Evolutionary conservation across 2,329 filamentous ascomycete species (phyloP).

Genomic region (Diaporthe sp.): DNA sequence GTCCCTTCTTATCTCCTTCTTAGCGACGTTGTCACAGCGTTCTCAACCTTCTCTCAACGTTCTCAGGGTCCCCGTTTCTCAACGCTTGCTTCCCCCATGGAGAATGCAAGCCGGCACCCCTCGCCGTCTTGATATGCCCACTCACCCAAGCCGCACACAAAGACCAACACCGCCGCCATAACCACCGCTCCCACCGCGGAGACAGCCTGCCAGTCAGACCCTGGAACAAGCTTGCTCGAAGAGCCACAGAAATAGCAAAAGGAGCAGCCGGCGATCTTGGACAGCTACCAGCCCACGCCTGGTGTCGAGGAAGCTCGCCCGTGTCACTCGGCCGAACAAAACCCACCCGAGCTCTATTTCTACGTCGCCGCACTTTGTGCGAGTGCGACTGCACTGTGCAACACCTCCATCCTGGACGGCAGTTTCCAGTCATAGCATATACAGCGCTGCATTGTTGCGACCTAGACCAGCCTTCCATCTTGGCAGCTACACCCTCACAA

Average conservation of each 20-base stretch:
- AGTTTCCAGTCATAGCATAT: constrained; percentile 14
- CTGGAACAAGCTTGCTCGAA: background rate
- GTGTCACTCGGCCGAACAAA: constrained; percentile 27
- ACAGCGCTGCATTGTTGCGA: constrained; percentile 4
- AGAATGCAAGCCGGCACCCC: constrained; percentile 22
- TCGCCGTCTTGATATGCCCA: constrained; percentile 31
- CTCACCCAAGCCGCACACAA: background rate
- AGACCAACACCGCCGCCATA: background rate
- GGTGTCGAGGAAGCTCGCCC: background rate
- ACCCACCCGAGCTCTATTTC: constrained; percentile 23
- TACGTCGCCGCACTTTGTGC: constrained; percentile 16
- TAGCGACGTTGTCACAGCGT: constrained; percentile 6
- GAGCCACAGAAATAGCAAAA: background rate
- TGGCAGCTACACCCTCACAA: background rate
- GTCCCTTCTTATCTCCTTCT: constrained; percentile 2
- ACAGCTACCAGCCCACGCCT: background rate
- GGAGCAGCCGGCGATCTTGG: background rate
- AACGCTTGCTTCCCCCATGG: constrained; percentile 12
- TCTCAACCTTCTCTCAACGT: constrained; percentile 28
- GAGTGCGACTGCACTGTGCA: constrained; percentile 19
- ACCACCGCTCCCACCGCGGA: background rate
- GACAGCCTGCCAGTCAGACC: background rate
- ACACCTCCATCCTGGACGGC: constrained; percentile 3
- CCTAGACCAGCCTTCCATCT: constrained; percentile 3
- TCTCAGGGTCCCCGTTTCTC: constrained; percentile 11